Evolutionary conservation across 495 filamentous ascomycete species (phyloP).

Genomic region (Hypoxylon trugodes): DNA sequence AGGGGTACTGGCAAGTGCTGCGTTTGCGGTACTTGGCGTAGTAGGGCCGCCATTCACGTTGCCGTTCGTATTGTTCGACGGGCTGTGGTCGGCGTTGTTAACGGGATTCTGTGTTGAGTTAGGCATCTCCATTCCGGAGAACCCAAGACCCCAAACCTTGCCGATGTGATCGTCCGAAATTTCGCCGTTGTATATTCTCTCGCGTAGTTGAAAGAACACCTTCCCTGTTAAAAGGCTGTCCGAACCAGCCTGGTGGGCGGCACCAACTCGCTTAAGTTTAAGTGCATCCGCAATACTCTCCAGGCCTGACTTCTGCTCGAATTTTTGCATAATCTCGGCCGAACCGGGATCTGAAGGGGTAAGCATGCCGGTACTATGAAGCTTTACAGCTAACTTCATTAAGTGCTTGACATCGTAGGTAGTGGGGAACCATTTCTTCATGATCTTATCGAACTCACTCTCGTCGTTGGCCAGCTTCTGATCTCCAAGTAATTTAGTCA

Average conservation of each 20-base stretch:
- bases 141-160: constrained; percentile 84
- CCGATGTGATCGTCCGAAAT: constrained; percentile 80
- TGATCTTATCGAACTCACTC: constrained; percentile 80
- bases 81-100: constrained; percentile 43
- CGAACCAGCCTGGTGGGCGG: constrained; percentile 88
- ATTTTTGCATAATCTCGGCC: constrained; percentile 74
- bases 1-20: constrained; percentile 64
- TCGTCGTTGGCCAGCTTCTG: constrained; percentile 85
- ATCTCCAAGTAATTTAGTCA: constrained; percentile 89
- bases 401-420: constrained; percentile 97
- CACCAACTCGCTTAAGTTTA: constrained; percentile 83
- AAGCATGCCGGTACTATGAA: constrained; percentile 71
- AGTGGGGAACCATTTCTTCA: constrained; percentile 89
- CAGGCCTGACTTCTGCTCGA: constrained; percentile 86
- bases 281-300: constrained; percentile 94
- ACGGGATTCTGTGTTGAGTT: constrained; percentile 25
- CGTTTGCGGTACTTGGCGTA: constrained; percentile 70
- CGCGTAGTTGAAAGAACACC: constrained; percentile 88
- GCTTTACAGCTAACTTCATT: constrained; percentile 74
- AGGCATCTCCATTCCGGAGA: constrained; percentile 63
- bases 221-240: constrained; percentile 92
- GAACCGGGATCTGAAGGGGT: constrained; percentile 69
- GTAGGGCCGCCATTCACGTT: constrained; percentile 69
- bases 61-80: constrained; percentile 58
- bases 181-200: constrained; percentile 82